Base-by-base conservation (phyloP, 192 early-diverging fungal genomes). In the Gonapodya sp. region DNA sequence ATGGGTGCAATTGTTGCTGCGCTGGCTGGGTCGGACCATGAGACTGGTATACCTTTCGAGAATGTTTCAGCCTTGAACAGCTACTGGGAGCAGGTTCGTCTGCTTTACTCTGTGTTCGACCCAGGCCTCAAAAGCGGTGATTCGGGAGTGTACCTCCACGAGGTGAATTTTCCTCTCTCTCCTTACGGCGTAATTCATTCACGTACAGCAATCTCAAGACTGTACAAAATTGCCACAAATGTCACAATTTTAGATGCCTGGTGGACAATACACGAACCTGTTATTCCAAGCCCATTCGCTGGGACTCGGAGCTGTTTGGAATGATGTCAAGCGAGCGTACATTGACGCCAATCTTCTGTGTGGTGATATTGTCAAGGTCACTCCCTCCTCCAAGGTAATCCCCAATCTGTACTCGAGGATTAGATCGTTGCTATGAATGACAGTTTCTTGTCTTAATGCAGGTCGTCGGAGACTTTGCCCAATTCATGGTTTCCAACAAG, bases 341-440 rank as follows among this genome's bases (percentile, higher is more conserved):
- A 88, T 90, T 31, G 93, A 93, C 35, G 96, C 97, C 36, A 98
- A 98, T 85, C 85, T 87, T 79, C 89, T 98, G 78, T 96, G 95
- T 84, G 97, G 97, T 73, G 96, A 97, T 80, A 94, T 98, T 84
- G 93, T 96, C 83, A 98, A 98, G 92, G 97, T 98, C 37, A 98
- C 97, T 8, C 97, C 97, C 24, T 96, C 95, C 81, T 95, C 94
- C 87, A 98, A 98, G 89, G 46, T 64, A 64, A 64, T 8, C 8
- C 8, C 8, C 24, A 16, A 64, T 24, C 24, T 64, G 8, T 8
- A 64, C 8, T 64, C 46, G 46, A 16, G 46, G 46, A 16, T 64
- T 64, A 8, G 24, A 64, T 8, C 24, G 46, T 24, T 64, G 46
- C 8, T 24, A 24, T 64, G 46, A 64, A 24, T 24, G 8, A 64